These are phyloP conservation scores for Coniochaeta sp. DNA, from an alignment of 2,329 filamentous ascomycete species.

Conservation along the genomic window DNA sequence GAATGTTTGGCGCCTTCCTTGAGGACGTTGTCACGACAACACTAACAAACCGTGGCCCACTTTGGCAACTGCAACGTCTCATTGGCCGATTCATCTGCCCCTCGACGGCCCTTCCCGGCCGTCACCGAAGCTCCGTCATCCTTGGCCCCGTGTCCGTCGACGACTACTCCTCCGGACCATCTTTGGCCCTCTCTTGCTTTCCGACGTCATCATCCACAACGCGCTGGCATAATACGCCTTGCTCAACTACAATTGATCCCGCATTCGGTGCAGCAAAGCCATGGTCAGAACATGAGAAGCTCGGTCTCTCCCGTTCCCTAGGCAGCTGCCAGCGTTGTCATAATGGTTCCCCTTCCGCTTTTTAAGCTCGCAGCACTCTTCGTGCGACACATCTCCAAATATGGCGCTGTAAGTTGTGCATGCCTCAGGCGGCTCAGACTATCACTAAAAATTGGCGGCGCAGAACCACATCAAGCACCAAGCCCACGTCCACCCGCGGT, in stretches of 20 bases:
- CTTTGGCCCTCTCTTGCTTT: not conserved
- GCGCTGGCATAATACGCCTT: not conserved
- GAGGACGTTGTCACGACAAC: not conserved
- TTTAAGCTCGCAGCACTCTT: constrained; percentile 62
- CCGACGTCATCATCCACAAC: not conserved
- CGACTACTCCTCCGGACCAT: not conserved
- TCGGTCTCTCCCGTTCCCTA: not conserved
- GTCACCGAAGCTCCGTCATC: constrained; percentile 2
- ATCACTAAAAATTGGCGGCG: constrained; percentile 4
- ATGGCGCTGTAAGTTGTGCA: constrained; percentile 52
- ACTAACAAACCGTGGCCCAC: not conserved
- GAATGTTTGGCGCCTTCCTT: constrained; percentile 1
- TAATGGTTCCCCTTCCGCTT: constrained; percentile 58
- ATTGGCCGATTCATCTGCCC: not conserved
- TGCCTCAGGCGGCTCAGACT: not conserved
- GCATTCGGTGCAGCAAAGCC: not conserved
- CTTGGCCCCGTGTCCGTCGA: not conserved
- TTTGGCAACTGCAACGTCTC: not conserved
- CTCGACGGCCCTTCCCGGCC: not conserved
- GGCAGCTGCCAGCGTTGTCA: constrained; percentile 4
- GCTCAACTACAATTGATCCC: not conserved
- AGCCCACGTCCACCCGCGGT: constrained; percentile 57
- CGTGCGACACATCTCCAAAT: constrained; percentile 60
- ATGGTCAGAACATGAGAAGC: not conserved
- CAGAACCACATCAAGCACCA: constrained; percentile 61